Evolutionary conservation across 257 asterid species (phyloP).

Genomic region (Striga asiatica): DNA sequence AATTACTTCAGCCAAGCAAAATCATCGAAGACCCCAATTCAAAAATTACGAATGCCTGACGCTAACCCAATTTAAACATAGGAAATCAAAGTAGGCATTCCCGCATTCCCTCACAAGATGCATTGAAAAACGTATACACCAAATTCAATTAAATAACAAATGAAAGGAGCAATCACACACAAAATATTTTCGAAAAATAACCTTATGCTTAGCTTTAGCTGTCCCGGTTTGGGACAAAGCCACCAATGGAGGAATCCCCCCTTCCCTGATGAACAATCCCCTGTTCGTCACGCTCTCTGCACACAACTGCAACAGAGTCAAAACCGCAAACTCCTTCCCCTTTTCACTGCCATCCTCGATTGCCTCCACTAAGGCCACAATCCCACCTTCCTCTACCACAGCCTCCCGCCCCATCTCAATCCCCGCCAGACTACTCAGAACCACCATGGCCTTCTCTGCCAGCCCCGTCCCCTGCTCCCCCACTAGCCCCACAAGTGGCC

Average conservation of each 20-base stretch:
- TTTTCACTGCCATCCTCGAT: slow-evolving; percentile 57
- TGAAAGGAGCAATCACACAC: neutral
- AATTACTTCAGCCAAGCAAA: neutral
- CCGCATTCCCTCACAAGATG: no score
- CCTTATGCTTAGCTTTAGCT: slow-evolving; percentile 64
- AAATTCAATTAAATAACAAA: neutral
- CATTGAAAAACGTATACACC: no score
- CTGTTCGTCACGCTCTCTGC: slow-evolving; percentile 39
- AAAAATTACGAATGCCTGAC: neutral
- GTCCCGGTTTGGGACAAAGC: slow-evolving; percentile 55
- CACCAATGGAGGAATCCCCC: slow-evolving; percentile 66
- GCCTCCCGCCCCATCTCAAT: slow-evolving; percentile 41
- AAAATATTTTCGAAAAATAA: neutral
- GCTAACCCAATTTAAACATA: neutral
- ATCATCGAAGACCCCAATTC: neutral
- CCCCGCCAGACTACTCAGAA: slow-evolving; percentile 48
- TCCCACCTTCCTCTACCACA: slow-evolving; percentile 57
- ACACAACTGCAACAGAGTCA: slow-evolving; percentile 50
- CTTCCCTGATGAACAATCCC: slow-evolving; percentile 59
- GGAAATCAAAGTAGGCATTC: neutral
- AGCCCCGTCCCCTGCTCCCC: slow-evolving; percentile 42
- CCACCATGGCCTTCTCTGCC: slow-evolving; percentile 77
- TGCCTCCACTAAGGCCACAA: slow-evolving; percentile 51
- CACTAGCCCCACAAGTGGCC: slow-evolving; percentile 45
- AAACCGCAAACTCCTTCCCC: slow-evolving; percentile 59